Conservation (phyloP, 2,329 filamentous ascomycete genomes). For the Aspergillus sp. region DNA sequence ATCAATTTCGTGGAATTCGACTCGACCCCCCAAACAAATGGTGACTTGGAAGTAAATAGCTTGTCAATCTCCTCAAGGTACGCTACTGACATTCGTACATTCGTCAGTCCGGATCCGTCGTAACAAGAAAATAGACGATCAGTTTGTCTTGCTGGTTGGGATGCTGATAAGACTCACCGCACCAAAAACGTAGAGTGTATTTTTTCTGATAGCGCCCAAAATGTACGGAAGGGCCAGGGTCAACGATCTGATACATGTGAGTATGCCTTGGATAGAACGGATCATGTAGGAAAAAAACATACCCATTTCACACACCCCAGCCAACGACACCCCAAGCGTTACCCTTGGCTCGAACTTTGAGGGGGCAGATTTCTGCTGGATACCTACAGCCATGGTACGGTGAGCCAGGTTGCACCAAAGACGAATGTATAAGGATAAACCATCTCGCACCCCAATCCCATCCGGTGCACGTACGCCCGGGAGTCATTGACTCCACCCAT, state of each 20-base stretch:
- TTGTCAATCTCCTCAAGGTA: slow-evolving; percentile 75
- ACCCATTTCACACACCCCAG: slow-evolving; percentile 73
- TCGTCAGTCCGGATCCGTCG: no score
- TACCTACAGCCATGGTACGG: slow-evolving; percentile 63
- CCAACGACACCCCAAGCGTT: slow-evolving; percentile 75
- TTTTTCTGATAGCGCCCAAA: slow-evolving; percentile 64
- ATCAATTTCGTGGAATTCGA: slow-evolving; percentile 49
- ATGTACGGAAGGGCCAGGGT: slow-evolving; percentile 60
- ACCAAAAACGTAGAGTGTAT: slow-evolving; percentile 73
- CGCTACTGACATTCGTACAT: no score
- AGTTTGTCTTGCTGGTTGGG: no score
- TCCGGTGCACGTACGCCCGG: slow-evolving; percentile 62
- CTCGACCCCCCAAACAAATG: slow-evolving; percentile 72
- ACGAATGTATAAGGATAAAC: slow-evolving; percentile 68
- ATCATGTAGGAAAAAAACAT: no score
- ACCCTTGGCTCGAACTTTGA: slow-evolving; percentile 69
- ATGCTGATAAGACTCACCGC: slow-evolving; percentile 65
- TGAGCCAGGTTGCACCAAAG: slow-evolving; percentile 65
- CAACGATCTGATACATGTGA: no score
- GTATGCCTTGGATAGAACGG: no score
- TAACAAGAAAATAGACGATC: no score
- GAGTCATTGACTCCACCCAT: slow-evolving; percentile 68
- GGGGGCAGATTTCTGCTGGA: slow-evolving; percentile 71
- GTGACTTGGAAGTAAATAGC: slow-evolving; percentile 65
- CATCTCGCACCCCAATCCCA: slow-evolving; percentile 66